Evolutionary conservation across 805 yeast species (phyloP).

Genomic region (Cyberlindnera galapagoensis): DNA sequence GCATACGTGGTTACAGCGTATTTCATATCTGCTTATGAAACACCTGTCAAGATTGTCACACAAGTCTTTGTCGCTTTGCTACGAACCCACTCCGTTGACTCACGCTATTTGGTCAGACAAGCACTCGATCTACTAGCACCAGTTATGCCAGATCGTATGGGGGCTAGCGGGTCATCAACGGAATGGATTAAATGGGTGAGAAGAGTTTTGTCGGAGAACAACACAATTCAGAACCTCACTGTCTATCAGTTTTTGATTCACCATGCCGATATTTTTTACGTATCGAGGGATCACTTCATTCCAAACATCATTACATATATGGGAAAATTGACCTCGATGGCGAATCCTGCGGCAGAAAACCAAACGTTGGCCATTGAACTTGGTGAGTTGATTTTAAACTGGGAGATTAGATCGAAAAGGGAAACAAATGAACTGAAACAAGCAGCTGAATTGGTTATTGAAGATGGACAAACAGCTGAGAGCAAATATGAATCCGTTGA

Average conservation of each 20-base stretch:
- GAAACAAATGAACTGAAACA: constrained; percentile 11
- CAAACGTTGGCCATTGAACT: constrained; percentile 84
- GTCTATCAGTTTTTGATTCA: constrained; percentile 85
- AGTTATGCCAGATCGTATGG: constrained; percentile 64
- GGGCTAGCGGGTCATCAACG: constrained; percentile 38
- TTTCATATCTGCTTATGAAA: constrained; percentile 82
- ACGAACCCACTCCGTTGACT: constrained; percentile 79
- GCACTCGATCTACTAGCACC: constrained; percentile 88
- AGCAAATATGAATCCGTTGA: constrained; percentile 23
- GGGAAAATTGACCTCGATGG: constrained; percentile 78
- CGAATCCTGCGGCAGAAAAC: constrained; percentile 73
- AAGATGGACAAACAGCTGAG: constrained; percentile 23
- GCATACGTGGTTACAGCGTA: constrained; percentile 86
- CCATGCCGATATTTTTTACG: constrained; percentile 78
- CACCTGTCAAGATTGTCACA: constrained; percentile 81
- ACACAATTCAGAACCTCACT: constrained; percentile 76
- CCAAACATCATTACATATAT: constrained; percentile 86
- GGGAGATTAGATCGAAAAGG: constrained; percentile 60
- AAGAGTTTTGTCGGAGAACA: constrained; percentile 84
- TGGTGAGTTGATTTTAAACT: constrained; percentile 74
- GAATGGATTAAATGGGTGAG: constrained; percentile 95
- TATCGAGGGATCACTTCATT: constrained; percentile 82
- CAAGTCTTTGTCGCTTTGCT: constrained; percentile 89
- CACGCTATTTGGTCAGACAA: constrained; percentile 74
- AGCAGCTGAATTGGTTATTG: constrained; percentile 19